Base-by-base conservation (phyloP, 306 rosid species). In the Lagenaria siceraria region DNA sequence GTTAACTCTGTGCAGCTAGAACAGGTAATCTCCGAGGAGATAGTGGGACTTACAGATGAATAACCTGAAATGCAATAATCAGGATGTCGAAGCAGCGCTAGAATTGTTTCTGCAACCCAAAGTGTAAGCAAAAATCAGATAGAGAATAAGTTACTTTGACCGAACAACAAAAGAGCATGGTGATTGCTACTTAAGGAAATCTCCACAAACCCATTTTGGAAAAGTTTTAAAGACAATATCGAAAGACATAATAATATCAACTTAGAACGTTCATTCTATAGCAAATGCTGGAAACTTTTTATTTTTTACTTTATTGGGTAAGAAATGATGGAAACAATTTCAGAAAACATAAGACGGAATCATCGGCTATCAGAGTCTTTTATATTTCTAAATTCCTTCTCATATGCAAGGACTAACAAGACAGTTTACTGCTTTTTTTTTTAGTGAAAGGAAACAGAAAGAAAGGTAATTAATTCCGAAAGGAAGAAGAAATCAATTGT, bases 1-100 rank as follows among this genome's bases (percentile, higher is more conserved):
- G 14, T 10, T n/a, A 66, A 38, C n/a, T n/a, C 19, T 38, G 29
- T 66, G 54, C 74, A 68, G 12, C 74, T 38, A 55, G 5, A 77
- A 58, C 52, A 79, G 72, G 38, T 71, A 63, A 27, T 73, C 54
- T 33, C 80, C 19, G 33, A 40, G 56, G 36, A 80, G 72, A 86
- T 81, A 49, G 65, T 70, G 79, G 71, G 85, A 87, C 99, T 92
- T 88, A 95, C 99, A 53, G 96, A 85, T 58, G 97, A 89, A 65
- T 92, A 90, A 74, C 92, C 97, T 0, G 99, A 95, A 77, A 95
- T 95, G 80, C 96, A 95, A 80, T 90, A 90, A 87, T 90, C 97
- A 40, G 97, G 97, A 83, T 95, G 96, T 48, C 96, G 90, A 80
- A 92, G 99, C 86, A 95, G 87, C 38, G 99, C 90, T 38, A 92